Conservation (phyloP, 148 eudicot genomes). For the Spergularia bocconei region DNA sequence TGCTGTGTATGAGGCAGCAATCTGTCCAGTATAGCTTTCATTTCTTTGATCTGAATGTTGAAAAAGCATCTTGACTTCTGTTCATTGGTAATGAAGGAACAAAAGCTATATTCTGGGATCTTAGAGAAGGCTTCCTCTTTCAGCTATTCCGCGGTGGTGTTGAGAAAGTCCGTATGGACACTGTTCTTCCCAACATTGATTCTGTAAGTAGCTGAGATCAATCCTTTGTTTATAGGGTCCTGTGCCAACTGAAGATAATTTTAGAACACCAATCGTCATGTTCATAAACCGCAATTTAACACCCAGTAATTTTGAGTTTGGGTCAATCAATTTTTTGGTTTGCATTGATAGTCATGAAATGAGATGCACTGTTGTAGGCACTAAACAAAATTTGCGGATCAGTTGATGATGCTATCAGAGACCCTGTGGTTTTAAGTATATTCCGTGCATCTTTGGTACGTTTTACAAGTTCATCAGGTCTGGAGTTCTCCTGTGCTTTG, state of each 20-base stretch:
- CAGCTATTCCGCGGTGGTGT: conserved; percentile 70
- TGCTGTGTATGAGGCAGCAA: background rate
- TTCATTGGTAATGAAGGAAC: conserved; percentile 44
- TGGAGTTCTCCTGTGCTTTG: conserved; percentile 1
- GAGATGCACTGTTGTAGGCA: conserved; percentile 44
- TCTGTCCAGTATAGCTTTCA: background rate
- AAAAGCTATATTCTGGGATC: conserved; percentile 80
- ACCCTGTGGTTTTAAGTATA: conserved; percentile 67
- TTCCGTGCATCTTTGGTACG: conserved; percentile 74
- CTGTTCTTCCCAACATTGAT: conserved; percentile 69
- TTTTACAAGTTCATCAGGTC: conserved; percentile 8
- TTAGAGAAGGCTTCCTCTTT: conserved; percentile 62
- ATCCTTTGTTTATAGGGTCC: background rate
- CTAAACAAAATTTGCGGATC: conserved; percentile 60
- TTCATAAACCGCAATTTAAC: too few species aligned
- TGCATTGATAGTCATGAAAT: conserved; percentile 9
- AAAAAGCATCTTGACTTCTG: background rate
- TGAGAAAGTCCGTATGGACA: conserved; percentile 75
- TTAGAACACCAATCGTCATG: background rate
- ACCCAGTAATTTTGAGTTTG: background rate
- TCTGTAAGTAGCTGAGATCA: conserved; percentile 46
- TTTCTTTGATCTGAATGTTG: background rate
- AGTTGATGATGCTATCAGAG: conserved; percentile 63
- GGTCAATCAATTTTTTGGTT: conserved; percentile 3
- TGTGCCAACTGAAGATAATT: background rate